Evolutionary conservation across 768 basidiomycete genomes (phyloP), one percentile per base, ranked within the genome.

Genomic region (Collybiopsis luxurians): DNA sequence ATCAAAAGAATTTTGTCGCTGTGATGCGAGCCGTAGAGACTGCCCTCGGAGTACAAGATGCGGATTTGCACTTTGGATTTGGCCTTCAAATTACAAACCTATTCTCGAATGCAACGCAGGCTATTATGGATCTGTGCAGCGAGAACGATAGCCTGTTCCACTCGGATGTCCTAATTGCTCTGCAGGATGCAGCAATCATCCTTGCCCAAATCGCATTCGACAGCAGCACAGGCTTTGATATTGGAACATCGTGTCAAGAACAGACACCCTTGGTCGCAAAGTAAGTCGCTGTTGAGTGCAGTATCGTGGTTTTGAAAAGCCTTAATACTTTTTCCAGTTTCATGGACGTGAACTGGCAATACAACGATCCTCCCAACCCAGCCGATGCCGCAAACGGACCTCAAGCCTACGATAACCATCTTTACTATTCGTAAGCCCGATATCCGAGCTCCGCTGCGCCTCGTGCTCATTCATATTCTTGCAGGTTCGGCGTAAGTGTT

Each of bases 331-430:
- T 19, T 23, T 55, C 28, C 54, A 92, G 89, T 61, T 90, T 90
- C 66, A 91, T 91, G 89, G 89, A 92, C 61, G 64, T 88, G 46
- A 83, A 81, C 58, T 92, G 90, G 90, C 90, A 92, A 64, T 69
- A 75, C 66, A 78, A 86, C 63, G 77, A 82, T 68, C 87, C 83
- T 17, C 12, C 87, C 4, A 92, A 92, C 64, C 90, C 90, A 13
- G 83, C 85, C 6, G 75, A 83, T 49, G 89, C 85, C 24, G 77
- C 79, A 4, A 78, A 79, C 42, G 90, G 90, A 1, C 86, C 89
- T 12, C 86, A 88, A 62, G 73, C 71, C 24, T 92, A 92, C 61
- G 90, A 92, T 62, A 87, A 90, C 53, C 90, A 92, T 69, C 65
- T 92, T 15, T 92, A 91, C 66, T 90, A 89, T 64, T 81, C 75